Evolutionary conservation across 495 filamentous ascomycete species (phyloP).

Genomic region (Neurospora sp.): DNA sequence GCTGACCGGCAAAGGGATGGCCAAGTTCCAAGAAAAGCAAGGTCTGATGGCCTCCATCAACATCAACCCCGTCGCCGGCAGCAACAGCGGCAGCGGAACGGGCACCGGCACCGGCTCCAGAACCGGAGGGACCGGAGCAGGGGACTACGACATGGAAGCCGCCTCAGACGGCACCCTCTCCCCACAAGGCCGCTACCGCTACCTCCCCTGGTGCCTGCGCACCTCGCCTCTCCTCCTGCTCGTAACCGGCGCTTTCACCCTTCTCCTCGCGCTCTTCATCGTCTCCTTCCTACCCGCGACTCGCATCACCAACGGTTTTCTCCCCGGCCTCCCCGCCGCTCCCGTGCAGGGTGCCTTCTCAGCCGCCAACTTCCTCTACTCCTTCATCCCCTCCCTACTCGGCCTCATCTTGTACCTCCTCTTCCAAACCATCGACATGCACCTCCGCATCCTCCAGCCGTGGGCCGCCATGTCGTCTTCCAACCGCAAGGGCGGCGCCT

Average conservation of each 20-base stretch:
- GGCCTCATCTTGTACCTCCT: conserved; percentile 67
- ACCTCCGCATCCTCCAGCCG: conserved; percentile 64
- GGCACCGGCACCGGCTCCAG: conserved; percentile 28
- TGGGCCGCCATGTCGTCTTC: conserved; percentile 52
- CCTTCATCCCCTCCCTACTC: conserved; percentile 68
- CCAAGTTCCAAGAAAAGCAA: conserved; percentile 31
- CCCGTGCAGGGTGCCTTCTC: conserved; percentile 62
- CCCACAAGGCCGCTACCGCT: conserved; percentile 44
- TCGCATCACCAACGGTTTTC: conserved; percentile 57
- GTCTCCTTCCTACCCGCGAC: conserved; percentile 64
- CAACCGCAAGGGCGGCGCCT: conserved; percentile 38
- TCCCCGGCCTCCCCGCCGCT: conserved; percentile 51
- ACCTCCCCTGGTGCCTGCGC: conserved; percentile 71
- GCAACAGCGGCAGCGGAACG: conserved; percentile 26
- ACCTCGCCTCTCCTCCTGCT: conserved; percentile 53
- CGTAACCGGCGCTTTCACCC: conserved; percentile 48
- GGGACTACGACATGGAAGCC: conserved; percentile 12
- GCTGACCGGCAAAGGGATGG: conserved; percentile 14
- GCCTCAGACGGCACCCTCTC: conserved; percentile 34
- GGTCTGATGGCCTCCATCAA: background rate
- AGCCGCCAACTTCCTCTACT: conserved; percentile 78
- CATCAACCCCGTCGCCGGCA: background rate
- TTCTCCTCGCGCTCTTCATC: conserved; percentile 63
- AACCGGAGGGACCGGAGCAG: conserved; percentile 2
- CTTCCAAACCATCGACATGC: conserved; percentile 68